These are phyloP conservation scores for Silene latifolia DNA, from an alignment of 148 eudicot genomes.

Conservation along the genomic window DNA sequence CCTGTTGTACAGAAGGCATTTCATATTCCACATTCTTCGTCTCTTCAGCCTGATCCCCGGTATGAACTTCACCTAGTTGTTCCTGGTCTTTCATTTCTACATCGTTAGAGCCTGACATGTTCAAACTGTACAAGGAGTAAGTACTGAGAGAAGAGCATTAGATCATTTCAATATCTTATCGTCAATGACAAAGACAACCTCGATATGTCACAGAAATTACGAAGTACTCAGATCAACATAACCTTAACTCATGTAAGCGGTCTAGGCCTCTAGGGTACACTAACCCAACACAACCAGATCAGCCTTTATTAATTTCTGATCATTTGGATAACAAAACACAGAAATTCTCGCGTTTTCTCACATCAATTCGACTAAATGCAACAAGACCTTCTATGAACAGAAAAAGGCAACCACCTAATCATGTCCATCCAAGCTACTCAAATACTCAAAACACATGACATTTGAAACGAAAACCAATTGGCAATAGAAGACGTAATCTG, in stretches of 20 bases:
- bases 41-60: conserved; percentile 27
- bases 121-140: conserved; percentile 19
- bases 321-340: background rate
- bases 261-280: too few species aligned
- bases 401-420: background rate
- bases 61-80: conserved; percentile 20
- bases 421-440: background rate
- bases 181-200: background rate
- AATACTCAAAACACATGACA: background rate
- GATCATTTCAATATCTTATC: background rate
- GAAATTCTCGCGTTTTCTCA: background rate
- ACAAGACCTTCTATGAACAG: background rate
- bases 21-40: conserved; percentile 29
- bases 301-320: background rate
- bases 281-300: background rate
- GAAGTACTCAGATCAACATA: too few species aligned
- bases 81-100: conserved; percentile 27
- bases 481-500: background rate
- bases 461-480: background rate
- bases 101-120: conserved; percentile 32
- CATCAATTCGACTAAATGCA: background rate
- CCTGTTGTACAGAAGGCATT: conserved; percentile 37
- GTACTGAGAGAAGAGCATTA: background rate
- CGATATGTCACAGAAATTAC: background rate
- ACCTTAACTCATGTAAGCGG: background rate